Evolutionary conservation across 495 filamentous ascomycete species (phyloP), one percentile per base, ranked within the genome.

Genomic region (Neurospora tetraspora): DNA sequence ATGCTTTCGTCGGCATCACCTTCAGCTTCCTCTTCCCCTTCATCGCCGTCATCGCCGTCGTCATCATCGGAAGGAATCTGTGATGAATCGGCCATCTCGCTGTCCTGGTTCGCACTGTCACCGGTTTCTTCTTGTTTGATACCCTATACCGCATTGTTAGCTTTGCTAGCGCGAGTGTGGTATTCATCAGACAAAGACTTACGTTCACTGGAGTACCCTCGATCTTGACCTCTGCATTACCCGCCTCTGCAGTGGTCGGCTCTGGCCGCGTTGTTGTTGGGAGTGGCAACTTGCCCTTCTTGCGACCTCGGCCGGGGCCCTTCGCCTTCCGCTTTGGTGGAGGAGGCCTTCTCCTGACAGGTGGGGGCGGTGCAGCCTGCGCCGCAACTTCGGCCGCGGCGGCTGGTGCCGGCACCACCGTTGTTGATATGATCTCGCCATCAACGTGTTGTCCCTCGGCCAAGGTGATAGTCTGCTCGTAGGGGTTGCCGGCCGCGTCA

Each of bases 371-470:
- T 27, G 53, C 53, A 31, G 27, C 53, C 71, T 71, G 74, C 5
- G 69, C 37, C 1, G 78, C 74, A 38, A 69, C 34, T 20, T 83
- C 82, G 27, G 70, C 80, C 23, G 71, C 38, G 4, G 73, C 77
- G 7, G 72, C 73, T 14, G 84, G 80, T 34, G 80, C 80, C 3
- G 84, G 80, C 23, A 87, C 81, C 5, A 85, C 77, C 0, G 79
- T 84, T 20, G 91, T 90, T 11, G 88, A 83, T 39, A 90, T 86
- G 36, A 97, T 87, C 74, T 97, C 92, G 59, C 92, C 92, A 70
- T 95, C 93, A 3, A 97, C 88, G 5, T 84, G 86, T 79, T 95
- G 92, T 1, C 94, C 94, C 72, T 94, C 92, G 4, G 89, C 87
- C 6, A 96, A 88, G 69, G 92, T 90, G 10, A 94, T 90, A 73